Conservation (phyloP, 2,329 filamentous ascomycete genomes). For the Sarocladium brachiariae region DNA sequence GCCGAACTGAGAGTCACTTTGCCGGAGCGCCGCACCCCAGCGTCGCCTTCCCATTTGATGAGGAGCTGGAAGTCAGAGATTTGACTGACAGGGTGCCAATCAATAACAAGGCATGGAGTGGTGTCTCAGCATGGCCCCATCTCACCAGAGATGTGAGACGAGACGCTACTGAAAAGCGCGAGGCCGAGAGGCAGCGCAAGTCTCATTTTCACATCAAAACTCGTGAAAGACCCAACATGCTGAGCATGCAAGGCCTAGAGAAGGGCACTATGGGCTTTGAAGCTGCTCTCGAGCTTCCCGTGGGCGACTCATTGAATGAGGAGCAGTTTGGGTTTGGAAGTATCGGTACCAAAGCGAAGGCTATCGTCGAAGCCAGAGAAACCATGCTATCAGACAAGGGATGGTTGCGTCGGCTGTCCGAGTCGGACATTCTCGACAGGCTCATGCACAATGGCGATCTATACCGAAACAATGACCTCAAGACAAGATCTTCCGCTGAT, state of each 20-base stretch:
- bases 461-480: constrained; percentile 46
- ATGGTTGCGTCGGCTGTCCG: constrained; percentile 48
- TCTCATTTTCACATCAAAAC: constrained; percentile 54
- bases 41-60: constrained; percentile 63
- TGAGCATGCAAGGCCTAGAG: constrained; percentile 65
- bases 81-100: constrained; percentile 59
- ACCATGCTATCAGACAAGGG: constrained; percentile 47
- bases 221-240: constrained; percentile 61
- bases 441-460: constrained; percentile 49
- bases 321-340: constrained; percentile 54
- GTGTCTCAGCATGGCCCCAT: constrained; percentile 56
- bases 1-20: constrained; percentile 52
- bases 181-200: constrained; percentile 36
- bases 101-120: constrained; percentile 56
- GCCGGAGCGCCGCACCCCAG: constrained; percentile 54
- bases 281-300: constrained; percentile 58
- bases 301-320: constrained; percentile 58
- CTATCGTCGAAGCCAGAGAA: constrained; percentile 51
- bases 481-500: constrained; percentile 45
- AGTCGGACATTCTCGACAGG: constrained; percentile 51
- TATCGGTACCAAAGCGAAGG: constrained; percentile 46
- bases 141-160: constrained; percentile 45
- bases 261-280: constrained; percentile 64
- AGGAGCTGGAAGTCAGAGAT: constrained; percentile 53
- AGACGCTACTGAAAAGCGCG: constrained; percentile 32